phyloP scores from a whole-genome alignment of 2,329 filamentous ascomycete species.

The Monilinia polystroma region DNA sequence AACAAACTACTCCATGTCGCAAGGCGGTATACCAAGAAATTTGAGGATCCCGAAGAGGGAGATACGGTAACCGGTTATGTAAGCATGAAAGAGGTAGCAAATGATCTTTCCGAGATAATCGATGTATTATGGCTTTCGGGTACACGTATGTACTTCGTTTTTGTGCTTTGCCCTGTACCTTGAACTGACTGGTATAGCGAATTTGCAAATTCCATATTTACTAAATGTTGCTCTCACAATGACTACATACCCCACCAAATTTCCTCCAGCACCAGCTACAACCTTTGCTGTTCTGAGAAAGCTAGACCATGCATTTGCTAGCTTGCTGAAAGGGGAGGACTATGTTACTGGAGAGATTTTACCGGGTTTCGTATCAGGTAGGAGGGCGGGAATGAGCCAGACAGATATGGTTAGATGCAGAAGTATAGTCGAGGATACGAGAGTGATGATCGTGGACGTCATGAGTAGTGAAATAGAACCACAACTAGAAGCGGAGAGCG shows the following conservation, averaged over 20 bases:
- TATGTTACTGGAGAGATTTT: slow-evolving; percentile 62
- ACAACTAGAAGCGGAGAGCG: slow-evolving; percentile 39
- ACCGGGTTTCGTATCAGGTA: slow-evolving; percentile 66
- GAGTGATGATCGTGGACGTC: slow-evolving; percentile 67
- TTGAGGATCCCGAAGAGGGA: slow-evolving; percentile 48
- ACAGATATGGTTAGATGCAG: slow-evolving; percentile 88
- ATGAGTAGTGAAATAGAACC: slow-evolving; percentile 56
- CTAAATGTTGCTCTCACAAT: slow-evolving; percentile 74
- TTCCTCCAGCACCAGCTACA: slow-evolving; percentile 64
- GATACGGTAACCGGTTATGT: slow-evolving; percentile 64
- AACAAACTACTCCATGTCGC: slow-evolving; percentile 53
- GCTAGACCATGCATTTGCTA: slow-evolving; percentile 80
- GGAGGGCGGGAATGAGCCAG: slow-evolving; percentile 61
- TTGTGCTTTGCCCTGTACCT: background rate
- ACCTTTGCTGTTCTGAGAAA: slow-evolving; percentile 74
- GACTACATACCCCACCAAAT: slow-evolving; percentile 69
- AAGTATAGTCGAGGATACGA: slow-evolving; percentile 74
- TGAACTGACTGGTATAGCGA: slow-evolving; percentile 51
- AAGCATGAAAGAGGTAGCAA: slow-evolving; percentile 56
- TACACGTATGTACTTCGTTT: slow-evolving; percentile 63
- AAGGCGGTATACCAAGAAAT: slow-evolving; percentile 61
- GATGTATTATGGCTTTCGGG: slow-evolving; percentile 84
- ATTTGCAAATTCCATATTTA: slow-evolving; percentile 79
- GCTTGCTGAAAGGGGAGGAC: slow-evolving; percentile 67
- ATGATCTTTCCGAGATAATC: slow-evolving; percentile 71